phyloP scores from a whole-genome alignment of 257 asterid genomes.

The Solanum clarkiae region DNA sequence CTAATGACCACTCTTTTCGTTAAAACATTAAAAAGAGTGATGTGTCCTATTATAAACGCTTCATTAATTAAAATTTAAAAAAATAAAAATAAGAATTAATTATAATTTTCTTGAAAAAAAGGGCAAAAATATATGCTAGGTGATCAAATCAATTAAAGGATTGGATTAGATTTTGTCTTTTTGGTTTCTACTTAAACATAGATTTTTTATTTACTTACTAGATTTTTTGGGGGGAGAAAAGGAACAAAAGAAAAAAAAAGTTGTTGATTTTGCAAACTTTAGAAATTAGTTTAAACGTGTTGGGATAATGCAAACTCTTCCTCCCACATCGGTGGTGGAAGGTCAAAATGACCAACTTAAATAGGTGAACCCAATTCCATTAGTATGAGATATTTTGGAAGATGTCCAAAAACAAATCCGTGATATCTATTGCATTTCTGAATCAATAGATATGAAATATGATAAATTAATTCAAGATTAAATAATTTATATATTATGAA shows the following conservation, averaged over 20 bases:
- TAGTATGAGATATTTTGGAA: no score
- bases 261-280: not conserved
- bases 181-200: not conserved
- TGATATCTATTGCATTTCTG: no score
- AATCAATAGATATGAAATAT: not conserved
- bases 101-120: not conserved
- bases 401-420: no score
- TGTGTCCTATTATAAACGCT: not conserved
- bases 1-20: not conserved
- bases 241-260: not conserved
- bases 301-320: no score
- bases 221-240: not conserved
- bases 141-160: not conserved
- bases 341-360: no score
- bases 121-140: not conserved
- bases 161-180: not conserved
- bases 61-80: not conserved
- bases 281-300: no score
- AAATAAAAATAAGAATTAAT: not conserved
- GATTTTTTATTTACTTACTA: not conserved
- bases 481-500: no score
- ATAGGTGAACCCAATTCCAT: no score
- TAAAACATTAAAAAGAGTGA: not conserved
- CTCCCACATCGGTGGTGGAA: no score
- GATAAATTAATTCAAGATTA: not conserved